These are phyloP conservation scores for Vararia minispora DNA, from an alignment of 768 basidiomycete species.

Conservation along the genomic window DNA sequence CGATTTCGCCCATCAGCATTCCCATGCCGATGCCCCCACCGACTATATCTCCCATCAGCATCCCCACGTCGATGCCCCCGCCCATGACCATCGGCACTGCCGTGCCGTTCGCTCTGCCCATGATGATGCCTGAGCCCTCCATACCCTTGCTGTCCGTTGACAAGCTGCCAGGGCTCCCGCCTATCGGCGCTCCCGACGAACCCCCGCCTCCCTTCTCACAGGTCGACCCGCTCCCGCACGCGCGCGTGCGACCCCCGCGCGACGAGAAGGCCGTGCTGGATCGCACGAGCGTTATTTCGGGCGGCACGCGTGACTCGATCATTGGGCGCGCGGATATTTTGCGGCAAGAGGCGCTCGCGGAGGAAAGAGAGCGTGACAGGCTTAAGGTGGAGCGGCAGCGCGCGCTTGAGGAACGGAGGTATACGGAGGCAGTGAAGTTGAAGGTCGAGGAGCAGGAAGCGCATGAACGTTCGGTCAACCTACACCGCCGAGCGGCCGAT, in stretches of 20 bases:
- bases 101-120: conserved; percentile 10
- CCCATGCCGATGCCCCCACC: conserved; percentile 9
- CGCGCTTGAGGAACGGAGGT: conserved; percentile 17
- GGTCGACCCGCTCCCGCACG: background rate
- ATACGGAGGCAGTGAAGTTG: conserved; percentile 17
- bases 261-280: conserved; percentile 10
- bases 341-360: conserved; percentile 18
- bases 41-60: conserved; percentile 8
- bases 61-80: conserved; percentile 14
- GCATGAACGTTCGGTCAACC: conserved; percentile 17
- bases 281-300: conserved; percentile 19
- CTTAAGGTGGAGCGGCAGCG: conserved; percentile 15
- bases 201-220: conserved; percentile 10
- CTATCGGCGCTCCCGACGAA: conserved; percentile 6
- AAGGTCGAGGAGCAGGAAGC: conserved; percentile 22
- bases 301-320: conserved; percentile 16
- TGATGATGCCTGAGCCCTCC: conserved; percentile 5
- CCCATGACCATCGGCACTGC: conserved; percentile 2
- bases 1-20: conserved; percentile 8
- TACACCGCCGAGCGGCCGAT: conserved; percentile 23
- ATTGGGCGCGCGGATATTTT: conserved; percentile 20
- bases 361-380: conserved; percentile 17
- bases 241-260: too few relatives aligned
- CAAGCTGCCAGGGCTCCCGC: conserved; percentile 13
- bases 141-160: conserved; percentile 10